Conservation (phyloP, 2,329 filamentous ascomycete genomes). For the Didymella keratinophila region DNA sequence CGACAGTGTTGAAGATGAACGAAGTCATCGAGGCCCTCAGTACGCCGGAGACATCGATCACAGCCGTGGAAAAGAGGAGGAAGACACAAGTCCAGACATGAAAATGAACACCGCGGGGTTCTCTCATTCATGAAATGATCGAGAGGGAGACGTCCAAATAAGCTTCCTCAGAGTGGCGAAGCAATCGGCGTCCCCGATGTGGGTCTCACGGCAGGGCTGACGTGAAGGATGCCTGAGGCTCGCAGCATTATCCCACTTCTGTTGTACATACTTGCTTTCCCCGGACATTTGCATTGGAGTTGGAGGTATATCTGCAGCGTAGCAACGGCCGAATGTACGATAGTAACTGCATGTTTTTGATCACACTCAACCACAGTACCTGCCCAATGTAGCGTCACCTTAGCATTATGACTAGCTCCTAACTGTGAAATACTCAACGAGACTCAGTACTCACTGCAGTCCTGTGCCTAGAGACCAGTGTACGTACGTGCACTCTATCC, state of each 20-base stretch:
- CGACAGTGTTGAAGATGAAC: conserved; percentile 39
- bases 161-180: conserved; percentile 28
- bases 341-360: neutral
- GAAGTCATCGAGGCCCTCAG: conserved; percentile 35
- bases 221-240: conserved; percentile 8
- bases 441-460: too few species aligned
- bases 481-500: too few species aligned
- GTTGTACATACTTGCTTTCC: neutral
- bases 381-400: too few species aligned
- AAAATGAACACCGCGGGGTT: neutral
- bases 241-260: neutral
- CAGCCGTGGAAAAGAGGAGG: conserved; percentile 23
- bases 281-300: neutral
- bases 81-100: too few species aligned
- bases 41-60: too few species aligned
- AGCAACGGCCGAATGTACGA: neutral
- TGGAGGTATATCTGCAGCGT: neutral
- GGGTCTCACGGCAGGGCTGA: conserved; percentile 7
- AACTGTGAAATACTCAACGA: too few species aligned
- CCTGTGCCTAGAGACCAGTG: too few species aligned
- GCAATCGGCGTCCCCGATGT: conserved; percentile 23
- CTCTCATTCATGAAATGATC: neutral
- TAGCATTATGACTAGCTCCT: too few species aligned
- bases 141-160: conserved; percentile 24
- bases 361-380: neutral